Percentiles rank a stretch among this genome's conserved stretches.
phyloP scores from a whole-genome alignment of 1,139 yeast genomes.

The Pichia sp. region DNA sequence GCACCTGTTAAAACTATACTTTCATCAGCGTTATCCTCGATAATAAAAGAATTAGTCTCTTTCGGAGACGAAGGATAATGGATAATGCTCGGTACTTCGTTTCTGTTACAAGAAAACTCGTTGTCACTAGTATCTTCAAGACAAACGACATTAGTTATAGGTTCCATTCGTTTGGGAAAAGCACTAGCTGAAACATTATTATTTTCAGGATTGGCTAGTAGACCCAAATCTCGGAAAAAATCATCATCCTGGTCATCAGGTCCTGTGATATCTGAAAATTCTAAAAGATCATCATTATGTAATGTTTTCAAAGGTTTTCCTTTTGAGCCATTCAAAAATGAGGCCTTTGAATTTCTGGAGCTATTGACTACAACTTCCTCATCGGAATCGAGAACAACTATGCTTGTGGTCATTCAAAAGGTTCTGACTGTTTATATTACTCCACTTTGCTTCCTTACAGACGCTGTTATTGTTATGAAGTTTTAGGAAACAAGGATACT shows the following conservation, averaged over 20 bases:
- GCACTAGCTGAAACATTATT: too few species aligned
- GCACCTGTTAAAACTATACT: not conserved
- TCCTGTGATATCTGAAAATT: not conserved
- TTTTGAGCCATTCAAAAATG: too few species aligned
- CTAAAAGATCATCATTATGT: not conserved
- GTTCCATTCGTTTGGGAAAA: too few species aligned
- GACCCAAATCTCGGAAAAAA: not conserved
- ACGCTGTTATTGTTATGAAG: too few species aligned
- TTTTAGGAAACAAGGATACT: too few species aligned
- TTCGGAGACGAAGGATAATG: not conserved
- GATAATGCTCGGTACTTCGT: not conserved
- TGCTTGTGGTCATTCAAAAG: not conserved
- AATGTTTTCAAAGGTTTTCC: not conserved
- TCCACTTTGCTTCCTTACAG: not conserved
- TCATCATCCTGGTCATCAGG: not conserved
- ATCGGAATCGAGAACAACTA: conserved; percentile 1
- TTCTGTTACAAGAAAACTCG: too few species aligned
- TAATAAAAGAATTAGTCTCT: not conserved
- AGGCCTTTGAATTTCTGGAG: not conserved
- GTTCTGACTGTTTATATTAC: not conserved
- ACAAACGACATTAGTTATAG: too few species aligned
- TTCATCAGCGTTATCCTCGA: not conserved
- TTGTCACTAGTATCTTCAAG: too few species aligned
- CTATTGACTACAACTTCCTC: not conserved
- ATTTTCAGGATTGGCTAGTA: not conserved